Evolutionary conservation across 371 early-diverging fungal species (phyloP).

Genomic region (Mucor velutinosus): DNA sequence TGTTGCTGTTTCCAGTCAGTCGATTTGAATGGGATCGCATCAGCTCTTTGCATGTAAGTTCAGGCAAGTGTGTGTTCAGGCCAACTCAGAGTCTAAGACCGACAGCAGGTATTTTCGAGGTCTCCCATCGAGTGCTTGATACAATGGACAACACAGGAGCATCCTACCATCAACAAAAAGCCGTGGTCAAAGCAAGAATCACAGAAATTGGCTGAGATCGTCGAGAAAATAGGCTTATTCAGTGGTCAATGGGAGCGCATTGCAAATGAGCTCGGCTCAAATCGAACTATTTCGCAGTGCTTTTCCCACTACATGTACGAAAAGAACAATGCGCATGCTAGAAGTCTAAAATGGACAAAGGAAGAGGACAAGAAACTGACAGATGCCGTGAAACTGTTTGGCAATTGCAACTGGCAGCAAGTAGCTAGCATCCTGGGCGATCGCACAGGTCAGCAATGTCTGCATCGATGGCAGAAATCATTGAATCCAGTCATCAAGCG

Average conservation of each 20-base stretch:
- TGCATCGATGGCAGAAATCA: constrained; percentile 80
- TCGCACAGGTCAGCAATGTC: constrained; percentile 81
- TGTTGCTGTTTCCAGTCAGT: constrained; percentile 60
- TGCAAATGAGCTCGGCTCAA: constrained; percentile 61
- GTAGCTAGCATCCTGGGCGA: constrained; percentile 70
- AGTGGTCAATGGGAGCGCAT: constrained; percentile 68
- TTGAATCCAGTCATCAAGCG: constrained; percentile 76
- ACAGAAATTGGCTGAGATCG: constrained; percentile 46
- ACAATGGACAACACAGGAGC: constrained; percentile 85
- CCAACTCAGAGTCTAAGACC: background rate
- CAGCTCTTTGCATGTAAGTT: constrained; percentile 58
- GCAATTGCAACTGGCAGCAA: constrained; percentile 70
- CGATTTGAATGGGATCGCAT: constrained; percentile 73
- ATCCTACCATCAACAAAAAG: constrained; percentile 77
- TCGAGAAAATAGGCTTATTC: constrained; percentile 34
- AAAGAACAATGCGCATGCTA: constrained; percentile 24
- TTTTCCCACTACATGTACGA: constrained; percentile 64
- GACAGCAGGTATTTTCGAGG: constrained; percentile 57
- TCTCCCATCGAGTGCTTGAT: constrained; percentile 74
- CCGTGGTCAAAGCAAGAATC: constrained; percentile 70
- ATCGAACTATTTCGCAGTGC: constrained; percentile 81
- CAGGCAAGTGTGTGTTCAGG: background rate
- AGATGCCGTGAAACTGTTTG: constrained; percentile 62
- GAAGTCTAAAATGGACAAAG: constrained; percentile 54
- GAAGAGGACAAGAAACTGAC: constrained; percentile 64